Percentiles rank a stretch among this genome's conserved stretches.
phyloP scores from a whole-genome alignment of 2,329 filamentous ascomycete genomes.

The Fusarium agapanthi region DNA sequence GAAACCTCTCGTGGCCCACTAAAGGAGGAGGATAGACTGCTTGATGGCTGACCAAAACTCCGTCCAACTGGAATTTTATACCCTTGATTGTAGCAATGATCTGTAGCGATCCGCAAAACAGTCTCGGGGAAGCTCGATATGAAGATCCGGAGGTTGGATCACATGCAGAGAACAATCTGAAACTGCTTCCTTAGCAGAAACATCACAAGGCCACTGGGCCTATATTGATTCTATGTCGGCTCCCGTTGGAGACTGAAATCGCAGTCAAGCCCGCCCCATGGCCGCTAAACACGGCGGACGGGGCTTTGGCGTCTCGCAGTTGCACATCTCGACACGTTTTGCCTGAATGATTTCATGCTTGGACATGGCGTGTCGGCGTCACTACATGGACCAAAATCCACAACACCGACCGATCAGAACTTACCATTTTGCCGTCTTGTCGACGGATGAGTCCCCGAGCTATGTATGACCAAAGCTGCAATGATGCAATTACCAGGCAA shows the following conservation, averaged over 20 bases:
- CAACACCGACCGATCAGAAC: slow-evolving; percentile 5
- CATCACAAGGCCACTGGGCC: slow-evolving; percentile 37
- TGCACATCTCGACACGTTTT: slow-evolving; percentile 36
- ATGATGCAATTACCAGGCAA: slow-evolving; percentile 31
- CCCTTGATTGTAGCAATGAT: slow-evolving; percentile 1
- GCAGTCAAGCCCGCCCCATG: slow-evolving; percentile 16
- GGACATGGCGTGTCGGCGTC: slow-evolving; percentile 25
- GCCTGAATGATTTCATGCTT: slow-evolving; percentile 31
- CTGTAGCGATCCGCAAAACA: slow-evolving; percentile 28
- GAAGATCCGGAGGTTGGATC: slow-evolving; percentile 23
- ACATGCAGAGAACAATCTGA: slow-evolving; percentile 30
- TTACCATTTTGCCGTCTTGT: slow-evolving; percentile 7
- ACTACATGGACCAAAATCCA: slow-evolving; percentile 30
- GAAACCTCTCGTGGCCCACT: slow-evolving; percentile 20
- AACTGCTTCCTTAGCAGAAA: slow-evolving; percentile 14
- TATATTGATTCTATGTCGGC: slow-evolving; percentile 33
- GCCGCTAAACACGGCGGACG: slow-evolving; percentile 6
- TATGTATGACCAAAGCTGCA: slow-evolving; percentile 33
- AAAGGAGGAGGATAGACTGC: slow-evolving; percentile 7
- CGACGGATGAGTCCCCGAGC: slow-evolving; percentile 12
- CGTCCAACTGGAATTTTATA: slow-evolving; percentile 16
- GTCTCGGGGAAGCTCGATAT: slow-evolving; percentile 19
- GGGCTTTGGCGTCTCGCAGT: slow-evolving; percentile 16
- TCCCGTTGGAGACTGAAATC: slow-evolving; percentile 33
- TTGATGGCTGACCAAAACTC: slow-evolving; percentile 19